Evolutionary conservation across 345 rosid genomes (phyloP).

Genomic region (Gossypium thurberi): DNA sequence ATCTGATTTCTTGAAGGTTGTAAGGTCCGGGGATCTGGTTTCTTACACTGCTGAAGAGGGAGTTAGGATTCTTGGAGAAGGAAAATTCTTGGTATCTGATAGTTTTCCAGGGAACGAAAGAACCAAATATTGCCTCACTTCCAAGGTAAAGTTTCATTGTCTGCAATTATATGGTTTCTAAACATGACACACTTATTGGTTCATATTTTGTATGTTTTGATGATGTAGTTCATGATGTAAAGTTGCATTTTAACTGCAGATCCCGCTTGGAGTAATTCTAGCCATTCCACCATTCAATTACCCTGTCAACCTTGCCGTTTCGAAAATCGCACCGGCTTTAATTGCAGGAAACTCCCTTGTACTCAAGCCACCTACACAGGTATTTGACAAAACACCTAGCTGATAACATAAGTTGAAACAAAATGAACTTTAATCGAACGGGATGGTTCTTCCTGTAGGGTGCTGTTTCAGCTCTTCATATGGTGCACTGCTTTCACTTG

Average conservation of each 20-base stretch:
- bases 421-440: background rate
- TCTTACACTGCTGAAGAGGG: constrained; percentile 97
- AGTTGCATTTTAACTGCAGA: constrained; percentile 24
- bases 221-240: background rate
- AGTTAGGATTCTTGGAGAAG: constrained; percentile 89
- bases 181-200: background rate
- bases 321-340: constrained; percentile 93
- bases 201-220: background rate
- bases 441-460: constrained; percentile 42
- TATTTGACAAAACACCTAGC: constrained; percentile 1
- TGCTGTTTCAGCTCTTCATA: constrained; percentile 93
- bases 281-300: constrained; percentile 99
- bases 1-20: constrained; percentile 43
- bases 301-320: constrained; percentile 96
- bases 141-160: background rate
- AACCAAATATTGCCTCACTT: constrained; percentile 68
- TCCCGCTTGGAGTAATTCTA: constrained; percentile 84
- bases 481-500: constrained; percentile 97
- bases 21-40: constrained; percentile 92
- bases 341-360: constrained; percentile 95
- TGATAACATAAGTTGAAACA: background rate
- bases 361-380: constrained; percentile 99
- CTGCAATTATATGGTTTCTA: too few relatives aligned
- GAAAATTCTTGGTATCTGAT: constrained; percentile 83
- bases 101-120: constrained; percentile 97